Percentiles rank a stretch among this genome's conserved stretches.
Conservation (phyloP, 2,329 filamentous ascomycete species). For the Sclerotinia minor region DNA sequence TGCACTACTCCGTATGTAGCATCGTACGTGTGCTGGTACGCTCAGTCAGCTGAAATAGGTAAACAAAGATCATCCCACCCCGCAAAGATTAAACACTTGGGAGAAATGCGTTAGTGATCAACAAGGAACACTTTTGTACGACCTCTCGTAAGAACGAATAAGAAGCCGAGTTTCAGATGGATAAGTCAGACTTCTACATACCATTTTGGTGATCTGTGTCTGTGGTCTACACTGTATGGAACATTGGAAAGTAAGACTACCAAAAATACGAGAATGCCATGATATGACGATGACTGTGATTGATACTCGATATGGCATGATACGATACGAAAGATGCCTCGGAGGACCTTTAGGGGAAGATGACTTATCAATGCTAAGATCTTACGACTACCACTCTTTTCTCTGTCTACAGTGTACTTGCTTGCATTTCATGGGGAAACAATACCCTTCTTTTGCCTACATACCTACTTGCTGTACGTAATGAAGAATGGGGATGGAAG, state of each 20-base stretch:
- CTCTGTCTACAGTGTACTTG: no score
- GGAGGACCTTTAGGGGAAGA: no score
- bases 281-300: no score
- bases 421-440: no score
- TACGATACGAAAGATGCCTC: no score
- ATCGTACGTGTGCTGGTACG: background rate
- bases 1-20: no score
- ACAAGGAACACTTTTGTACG: background rate
- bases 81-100: background rate
- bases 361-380: no score
- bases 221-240: background rate
- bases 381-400: no score
- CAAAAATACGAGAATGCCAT: no score
- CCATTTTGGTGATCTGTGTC: no score
- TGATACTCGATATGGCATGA: no score
- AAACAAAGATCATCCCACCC: conserved; percentile 1
- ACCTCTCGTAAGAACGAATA: background rate
- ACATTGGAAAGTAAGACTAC: no score
- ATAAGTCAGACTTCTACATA: background rate
- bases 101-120: background rate
- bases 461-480: background rate
- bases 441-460: conserved; percentile 1
- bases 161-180: background rate
- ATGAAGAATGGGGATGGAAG: background rate
- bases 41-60: conserved; percentile 4